Percentiles rank a stretch among this genome's conserved stretches.
phyloP scores from a whole-genome alignment of 352 stramenopile species.

The Phytophthora litchii region DNA sequence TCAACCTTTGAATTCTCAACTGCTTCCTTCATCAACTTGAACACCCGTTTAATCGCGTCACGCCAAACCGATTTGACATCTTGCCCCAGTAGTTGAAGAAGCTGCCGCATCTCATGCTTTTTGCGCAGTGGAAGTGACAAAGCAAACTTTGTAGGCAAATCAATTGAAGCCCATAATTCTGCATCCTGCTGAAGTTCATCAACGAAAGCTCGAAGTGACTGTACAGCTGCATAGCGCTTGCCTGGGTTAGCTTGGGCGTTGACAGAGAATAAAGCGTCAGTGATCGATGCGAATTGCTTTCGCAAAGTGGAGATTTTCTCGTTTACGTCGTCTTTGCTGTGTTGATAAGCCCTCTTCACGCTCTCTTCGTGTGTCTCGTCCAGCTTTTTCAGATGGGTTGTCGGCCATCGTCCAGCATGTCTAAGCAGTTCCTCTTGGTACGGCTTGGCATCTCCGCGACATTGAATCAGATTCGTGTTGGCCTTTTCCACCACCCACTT shows the following conservation, averaged over 20 bases:
- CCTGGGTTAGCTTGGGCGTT: constrained; percentile 31
- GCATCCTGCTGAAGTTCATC: constrained; percentile 28
- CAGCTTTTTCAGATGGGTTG: constrained; percentile 24
- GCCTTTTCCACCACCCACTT: constrained; percentile 37
- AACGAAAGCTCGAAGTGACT: constrained; percentile 29
- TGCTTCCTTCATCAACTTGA: constrained; percentile 27
- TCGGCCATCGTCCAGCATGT: constrained; percentile 37
- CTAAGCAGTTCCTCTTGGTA: constrained; percentile 42
- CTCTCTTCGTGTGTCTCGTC: constrained; percentile 21
- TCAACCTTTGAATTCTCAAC: constrained; percentile 6
- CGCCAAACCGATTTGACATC: constrained; percentile 34
- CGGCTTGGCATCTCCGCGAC: constrained; percentile 12
- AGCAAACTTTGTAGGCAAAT: constrained; percentile 32
- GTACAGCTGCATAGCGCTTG: constrained; percentile 29
- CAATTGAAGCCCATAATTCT: constrained; percentile 32
- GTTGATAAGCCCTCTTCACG: background rate
- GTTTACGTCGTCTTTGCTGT: constrained; percentile 12
- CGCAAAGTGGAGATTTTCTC: constrained; percentile 25
- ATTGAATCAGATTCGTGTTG: constrained; percentile 15
- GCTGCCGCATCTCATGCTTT: constrained; percentile 41
- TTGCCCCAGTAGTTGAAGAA: constrained; percentile 30
- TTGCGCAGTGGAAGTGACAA: constrained; percentile 38
- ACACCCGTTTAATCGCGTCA: constrained; percentile 35
- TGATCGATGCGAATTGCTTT: constrained; percentile 33
- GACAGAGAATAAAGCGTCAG: constrained; percentile 36